Evolutionary conservation across 176 grass and related monocot species (phyloP).

Genomic region (Bolboschoenus planiculmis): DNA sequence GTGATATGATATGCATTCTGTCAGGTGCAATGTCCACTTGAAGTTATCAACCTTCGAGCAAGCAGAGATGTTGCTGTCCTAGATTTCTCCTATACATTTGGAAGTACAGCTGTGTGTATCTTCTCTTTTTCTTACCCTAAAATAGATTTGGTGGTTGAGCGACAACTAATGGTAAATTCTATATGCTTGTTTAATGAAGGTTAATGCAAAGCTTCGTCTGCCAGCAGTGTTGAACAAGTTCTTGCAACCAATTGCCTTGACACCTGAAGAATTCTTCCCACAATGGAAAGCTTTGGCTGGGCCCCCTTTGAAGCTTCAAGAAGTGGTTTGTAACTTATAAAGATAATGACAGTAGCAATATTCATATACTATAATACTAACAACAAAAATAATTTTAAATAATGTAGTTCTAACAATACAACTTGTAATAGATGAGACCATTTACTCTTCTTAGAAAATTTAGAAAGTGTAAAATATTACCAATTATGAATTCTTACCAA

Average conservation of each 20-base stretch:
- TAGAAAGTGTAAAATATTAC: not conserved
- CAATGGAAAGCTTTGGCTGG: slow-evolving; percentile 90
- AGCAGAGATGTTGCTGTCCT: slow-evolving; percentile 98
- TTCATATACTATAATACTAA: not conserved
- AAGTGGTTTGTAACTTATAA: slow-evolving; percentile 64
- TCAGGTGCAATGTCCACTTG: slow-evolving; percentile 95
- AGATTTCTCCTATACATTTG: slow-evolving; percentile 96
- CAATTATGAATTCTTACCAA: not conserved
- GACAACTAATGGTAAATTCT: not conserved
- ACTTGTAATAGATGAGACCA: not conserved
- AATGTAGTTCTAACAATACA: not conserved
- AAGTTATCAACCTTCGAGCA: slow-evolving; percentile 74
- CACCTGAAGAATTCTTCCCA: slow-evolving; percentile 85
- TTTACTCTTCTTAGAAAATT: not conserved
- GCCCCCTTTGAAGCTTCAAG: slow-evolving; percentile 84
- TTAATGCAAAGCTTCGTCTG: slow-evolving; percentile 68
- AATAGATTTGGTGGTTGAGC: not conserved
- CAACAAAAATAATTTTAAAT: not conserved
- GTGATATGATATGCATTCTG: not conserved
- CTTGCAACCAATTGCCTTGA: slow-evolving; percentile 71
- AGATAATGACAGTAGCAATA: slow-evolving; percentile 4
- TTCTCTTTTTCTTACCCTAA: not conserved
- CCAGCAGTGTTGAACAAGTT: slow-evolving; percentile 89
- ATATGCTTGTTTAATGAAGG: slow-evolving; percentile 44
- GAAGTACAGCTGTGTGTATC: slow-evolving; percentile 46